Conservation (phyloP, 768 basidiomycete genomes). For the Mycena indigotica region DNA sequence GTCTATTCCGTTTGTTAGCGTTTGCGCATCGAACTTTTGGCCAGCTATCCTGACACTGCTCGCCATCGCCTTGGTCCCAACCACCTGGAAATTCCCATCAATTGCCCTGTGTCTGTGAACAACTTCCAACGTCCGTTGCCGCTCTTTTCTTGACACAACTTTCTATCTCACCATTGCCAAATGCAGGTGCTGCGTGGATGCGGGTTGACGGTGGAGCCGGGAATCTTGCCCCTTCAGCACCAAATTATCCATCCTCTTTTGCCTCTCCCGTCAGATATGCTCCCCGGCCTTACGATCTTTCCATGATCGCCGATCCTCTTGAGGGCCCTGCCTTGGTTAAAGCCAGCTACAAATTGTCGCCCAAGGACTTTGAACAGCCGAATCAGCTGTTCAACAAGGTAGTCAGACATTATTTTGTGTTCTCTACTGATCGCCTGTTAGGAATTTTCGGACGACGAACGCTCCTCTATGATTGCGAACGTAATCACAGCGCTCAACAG, state of each 20-base stretch:
- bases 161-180: background rate
- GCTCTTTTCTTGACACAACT: background rate
- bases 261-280: constrained; percentile 9
- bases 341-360: constrained; percentile 9
- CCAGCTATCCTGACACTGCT: constrained; percentile 13
- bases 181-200: constrained; percentile 20
- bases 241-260: constrained; percentile 23
- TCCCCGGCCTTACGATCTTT: constrained; percentile 15
- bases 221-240: constrained; percentile 11
- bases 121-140: constrained; percentile 19
- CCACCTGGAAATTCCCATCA: constrained; percentile 19
- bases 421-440: background rate
- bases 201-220: constrained; percentile 19
- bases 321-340: background rate
- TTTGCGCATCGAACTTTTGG: too few relatives aligned
- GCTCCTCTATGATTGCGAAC: constrained; percentile 13
- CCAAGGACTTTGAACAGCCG: constrained; percentile 19
- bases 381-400: constrained; percentile 15
- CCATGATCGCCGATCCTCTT: constrained; percentile 17
- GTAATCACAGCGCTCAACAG: constrained; percentile 12
- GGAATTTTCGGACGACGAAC: constrained; percentile 18
- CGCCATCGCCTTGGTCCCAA: constrained; percentile 23
- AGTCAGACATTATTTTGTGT: background rate
- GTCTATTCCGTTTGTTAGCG: too few relatives aligned
- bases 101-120: constrained; percentile 16